These are phyloP conservation scores for Alternaria novae-zelandiae DNA, from an alignment of 2,329 filamentous ascomycete species.

Conservation along the genomic window DNA sequence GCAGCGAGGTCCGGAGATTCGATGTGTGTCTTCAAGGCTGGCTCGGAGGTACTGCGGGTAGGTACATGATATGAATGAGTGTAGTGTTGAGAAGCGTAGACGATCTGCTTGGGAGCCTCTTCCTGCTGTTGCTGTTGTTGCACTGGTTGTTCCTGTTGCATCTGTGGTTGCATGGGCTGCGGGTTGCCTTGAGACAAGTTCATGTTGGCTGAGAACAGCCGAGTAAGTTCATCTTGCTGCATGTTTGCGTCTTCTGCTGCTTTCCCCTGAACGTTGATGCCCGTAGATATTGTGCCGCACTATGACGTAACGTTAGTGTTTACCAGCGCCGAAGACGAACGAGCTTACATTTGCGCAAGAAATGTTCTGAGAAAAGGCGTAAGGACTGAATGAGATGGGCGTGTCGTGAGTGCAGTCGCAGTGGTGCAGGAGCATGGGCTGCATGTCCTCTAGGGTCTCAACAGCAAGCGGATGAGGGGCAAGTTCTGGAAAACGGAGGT, in stretches of 20 bases:
- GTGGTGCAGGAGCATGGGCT: conserved; percentile 47
- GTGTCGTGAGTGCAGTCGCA: conserved; percentile 50
- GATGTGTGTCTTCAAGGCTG: conserved; percentile 42
- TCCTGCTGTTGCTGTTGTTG: conserved; percentile 23
- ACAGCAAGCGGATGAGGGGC: conserved; percentile 15
- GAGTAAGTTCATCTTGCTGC: conserved; percentile 81
- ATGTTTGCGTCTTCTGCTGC: conserved; percentile 52
- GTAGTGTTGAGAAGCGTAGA: conserved; percentile 84
- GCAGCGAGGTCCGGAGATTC: conserved; percentile 56
- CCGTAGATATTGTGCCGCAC: conserved; percentile 52
- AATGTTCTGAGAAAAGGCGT: conserved; percentile 53
- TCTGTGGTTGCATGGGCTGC: conserved; percentile 53
- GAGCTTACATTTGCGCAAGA: conserved; percentile 55
- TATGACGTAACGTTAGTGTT: conserved; percentile 49
- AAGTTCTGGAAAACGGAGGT: neutral
- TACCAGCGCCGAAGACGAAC: conserved; percentile 10
- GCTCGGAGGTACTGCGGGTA: conserved; percentile 34
- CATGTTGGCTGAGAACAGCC: conserved; percentile 78
- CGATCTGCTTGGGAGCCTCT: conserved; percentile 57
- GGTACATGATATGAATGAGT: conserved; percentile 76
- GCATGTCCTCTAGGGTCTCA: conserved; percentile 38
- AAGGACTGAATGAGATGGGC: conserved; percentile 50
- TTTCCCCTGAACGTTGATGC: conserved; percentile 51
- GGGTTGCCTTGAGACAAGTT: conserved; percentile 58
- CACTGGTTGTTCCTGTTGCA: conserved; percentile 14